phyloP scores from a whole-genome alignment of 176 grass and related monocot genomes.

The Neostapfia colusana region DNA sequence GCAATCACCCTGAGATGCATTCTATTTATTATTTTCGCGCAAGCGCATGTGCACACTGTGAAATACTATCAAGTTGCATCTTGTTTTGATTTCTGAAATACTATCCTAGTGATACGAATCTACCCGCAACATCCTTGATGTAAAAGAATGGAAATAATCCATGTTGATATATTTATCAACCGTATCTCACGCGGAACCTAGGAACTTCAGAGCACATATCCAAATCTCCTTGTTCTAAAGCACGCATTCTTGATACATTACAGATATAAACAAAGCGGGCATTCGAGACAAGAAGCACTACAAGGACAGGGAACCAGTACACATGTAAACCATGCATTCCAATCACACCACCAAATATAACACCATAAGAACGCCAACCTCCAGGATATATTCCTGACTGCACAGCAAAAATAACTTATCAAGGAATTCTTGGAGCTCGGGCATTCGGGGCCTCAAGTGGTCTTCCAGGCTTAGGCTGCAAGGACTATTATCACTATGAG shows the following conservation, averaged over 20 bases:
- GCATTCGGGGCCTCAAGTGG: conserved; percentile 12
- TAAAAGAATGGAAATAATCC: not conserved
- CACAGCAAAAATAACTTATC: conserved; percentile 54
- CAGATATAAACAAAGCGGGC: not conserved
- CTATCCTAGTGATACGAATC: no score
- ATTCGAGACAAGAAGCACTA: not conserved
- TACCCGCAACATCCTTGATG: no score
- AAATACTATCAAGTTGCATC: no score
- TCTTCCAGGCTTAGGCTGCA: conserved; percentile 59
- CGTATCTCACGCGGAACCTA: not conserved
- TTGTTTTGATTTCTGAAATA: no score
- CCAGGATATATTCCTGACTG: conserved; percentile 40
- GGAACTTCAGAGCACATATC: not conserved
- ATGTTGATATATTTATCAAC: not conserved
- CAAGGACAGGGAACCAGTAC: conserved; percentile 13
- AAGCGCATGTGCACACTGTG: no score
- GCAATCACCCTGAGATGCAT: not conserved
- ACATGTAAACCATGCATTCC: conserved; percentile 38
- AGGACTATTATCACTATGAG: conserved; percentile 97
- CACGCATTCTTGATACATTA: not conserved
- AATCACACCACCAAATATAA: conserved; percentile 31
- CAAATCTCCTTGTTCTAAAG: not conserved
- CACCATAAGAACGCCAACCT: conserved; percentile 33
- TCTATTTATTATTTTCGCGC: not conserved
- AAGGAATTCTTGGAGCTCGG: conserved; percentile 44